phyloP scores from a whole-genome alignment of 1,284 basidiomycete genomes.

The Microbotryum silenes-acaulis region DNA sequence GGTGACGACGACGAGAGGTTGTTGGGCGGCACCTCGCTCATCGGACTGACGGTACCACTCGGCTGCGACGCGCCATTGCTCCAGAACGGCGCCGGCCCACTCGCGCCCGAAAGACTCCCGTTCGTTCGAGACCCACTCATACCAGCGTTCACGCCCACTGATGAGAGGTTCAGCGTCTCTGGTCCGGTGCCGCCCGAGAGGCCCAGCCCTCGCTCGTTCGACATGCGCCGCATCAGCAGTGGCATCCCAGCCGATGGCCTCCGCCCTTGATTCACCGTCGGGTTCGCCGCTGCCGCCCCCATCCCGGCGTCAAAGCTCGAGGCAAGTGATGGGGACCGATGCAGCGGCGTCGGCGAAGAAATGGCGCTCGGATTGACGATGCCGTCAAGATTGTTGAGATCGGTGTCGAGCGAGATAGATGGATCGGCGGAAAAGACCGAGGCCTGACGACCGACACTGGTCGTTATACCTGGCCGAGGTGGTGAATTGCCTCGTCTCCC shows the following conservation, averaged over 20 bases:
- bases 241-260: slow-evolving; percentile 1
- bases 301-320: neutral
- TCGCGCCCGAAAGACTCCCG: no score
- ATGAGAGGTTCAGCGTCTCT: no score
- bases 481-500: neutral
- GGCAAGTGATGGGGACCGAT: no score
- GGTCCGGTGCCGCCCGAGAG: neutral
- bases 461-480: neutral
- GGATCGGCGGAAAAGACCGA: slow-evolving; percentile 14
- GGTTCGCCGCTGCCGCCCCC: slow-evolving; percentile 24
- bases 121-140: no score
- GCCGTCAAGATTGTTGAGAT: slow-evolving; percentile 73
- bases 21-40: no score
- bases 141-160: no score
- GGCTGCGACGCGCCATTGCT: no score
- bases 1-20: no score
- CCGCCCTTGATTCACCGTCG: slow-evolving; percentile 18
- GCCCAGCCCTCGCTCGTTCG: neutral
- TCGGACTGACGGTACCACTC: no score
- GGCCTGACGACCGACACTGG: neutral
- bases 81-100: no score
- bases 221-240: neutral
- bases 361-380: slow-evolving; percentile 55
- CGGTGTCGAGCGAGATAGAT: slow-evolving; percentile 57
- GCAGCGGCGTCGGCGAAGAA: neutral